Base-by-base conservation (phyloP, 805 yeast species). In the Cyberlindnera lachancei region DNA sequence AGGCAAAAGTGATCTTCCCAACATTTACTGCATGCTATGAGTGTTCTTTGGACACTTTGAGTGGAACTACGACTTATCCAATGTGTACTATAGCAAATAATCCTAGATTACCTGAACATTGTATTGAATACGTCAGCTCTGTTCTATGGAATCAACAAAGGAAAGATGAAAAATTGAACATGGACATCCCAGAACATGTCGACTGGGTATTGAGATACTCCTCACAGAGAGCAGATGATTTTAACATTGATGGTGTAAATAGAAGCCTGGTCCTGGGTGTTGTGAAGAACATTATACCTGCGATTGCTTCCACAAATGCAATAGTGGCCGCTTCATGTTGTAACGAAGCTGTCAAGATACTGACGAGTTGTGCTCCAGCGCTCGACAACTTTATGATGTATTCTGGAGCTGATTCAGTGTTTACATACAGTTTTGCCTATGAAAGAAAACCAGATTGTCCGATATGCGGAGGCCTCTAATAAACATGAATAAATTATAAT, bases 41-140 rank as follows among this genome's bases (percentile, higher is more conserved):
- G 53, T 90, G 98, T 50, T 82, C 95, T 5, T 61, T 84, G 33
- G 82, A 79, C 37, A 69, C 94, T 54, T 62, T 87, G 25, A 73
- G 83, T 9, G 63, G 67, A 4, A 55, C 61, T 17, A 67, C 68
- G 1, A 78, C 86, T 0, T 84, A 77, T 45, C 96, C 97, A 3
- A 77, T 90, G 43, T 92, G 97, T 56, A 92, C 97, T 0, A 79
- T 92, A 31, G 94, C 96, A 3, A 82, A 87, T 37, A 86, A 92
- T 7, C 97, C 97, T n/a, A 60, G 97, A 38, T 58, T 86, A 7
- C 92, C 96, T 0, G 96, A 88, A 46, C 97, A 90, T 56, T 87
- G 96, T 48, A 78, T 90, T 8, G 95, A 88, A 53, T 90, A 92
- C 81, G 87, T 90, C 1, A 73, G 75, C 37, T 79, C 76, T 20